Conservation (phyloP, 2,329 filamentous ascomycete species). For the Proliferodiscus dingleyae region DNA sequence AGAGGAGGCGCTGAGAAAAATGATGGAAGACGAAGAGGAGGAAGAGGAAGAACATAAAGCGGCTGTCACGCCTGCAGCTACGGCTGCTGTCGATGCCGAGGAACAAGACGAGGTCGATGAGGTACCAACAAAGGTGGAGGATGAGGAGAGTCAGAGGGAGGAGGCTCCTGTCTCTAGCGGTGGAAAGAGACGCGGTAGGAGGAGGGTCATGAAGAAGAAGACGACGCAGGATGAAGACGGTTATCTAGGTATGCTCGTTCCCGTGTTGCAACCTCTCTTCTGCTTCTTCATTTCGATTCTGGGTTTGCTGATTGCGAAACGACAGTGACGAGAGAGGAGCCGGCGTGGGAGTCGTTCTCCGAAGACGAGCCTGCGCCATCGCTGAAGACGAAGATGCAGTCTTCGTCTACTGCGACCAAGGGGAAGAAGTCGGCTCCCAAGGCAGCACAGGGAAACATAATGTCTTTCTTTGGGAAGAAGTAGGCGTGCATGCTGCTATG, state of each 20-base stretch:
- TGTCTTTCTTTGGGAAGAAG: slow-evolving; percentile 88
- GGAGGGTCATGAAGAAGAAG: slow-evolving; percentile 83
- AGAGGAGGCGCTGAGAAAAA: slow-evolving; percentile 61
- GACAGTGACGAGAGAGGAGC: slow-evolving; percentile 80
- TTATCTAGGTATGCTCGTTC: slow-evolving; percentile 84
- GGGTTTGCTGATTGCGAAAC: too few species aligned
- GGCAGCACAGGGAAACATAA: slow-evolving; percentile 71
- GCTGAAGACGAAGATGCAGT: slow-evolving; percentile 45
- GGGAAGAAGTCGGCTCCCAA: slow-evolving; percentile 55
- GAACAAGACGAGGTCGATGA: slow-evolving; percentile 40
- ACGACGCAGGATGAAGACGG: slow-evolving; percentile 83
- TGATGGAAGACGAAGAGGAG: slow-evolving; percentile 72
- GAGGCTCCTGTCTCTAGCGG: slow-evolving; percentile 41
- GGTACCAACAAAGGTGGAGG: slow-evolving; percentile 21
- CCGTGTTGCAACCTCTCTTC: too few species aligned
- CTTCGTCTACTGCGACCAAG: slow-evolving; percentile 37
- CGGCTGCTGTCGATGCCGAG: too few species aligned
- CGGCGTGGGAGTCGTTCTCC: slow-evolving; percentile 87
- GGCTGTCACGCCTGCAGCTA: slow-evolving; percentile 39
- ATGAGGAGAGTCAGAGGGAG: slow-evolving; percentile 40
- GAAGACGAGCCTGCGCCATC: slow-evolving; percentile 72
- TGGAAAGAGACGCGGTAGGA: slow-evolving; percentile 68
- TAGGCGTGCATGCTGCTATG: slow-evolving; percentile 3
- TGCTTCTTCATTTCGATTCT: too few species aligned
- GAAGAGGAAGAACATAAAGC: slow-evolving; percentile 45